A percentile compares a stretch with the other conserved stretches of the same genome.
Conservation (phyloP, 2,329 filamentous ascomycete species). For the Ophiosphaerella narmari region DNA sequence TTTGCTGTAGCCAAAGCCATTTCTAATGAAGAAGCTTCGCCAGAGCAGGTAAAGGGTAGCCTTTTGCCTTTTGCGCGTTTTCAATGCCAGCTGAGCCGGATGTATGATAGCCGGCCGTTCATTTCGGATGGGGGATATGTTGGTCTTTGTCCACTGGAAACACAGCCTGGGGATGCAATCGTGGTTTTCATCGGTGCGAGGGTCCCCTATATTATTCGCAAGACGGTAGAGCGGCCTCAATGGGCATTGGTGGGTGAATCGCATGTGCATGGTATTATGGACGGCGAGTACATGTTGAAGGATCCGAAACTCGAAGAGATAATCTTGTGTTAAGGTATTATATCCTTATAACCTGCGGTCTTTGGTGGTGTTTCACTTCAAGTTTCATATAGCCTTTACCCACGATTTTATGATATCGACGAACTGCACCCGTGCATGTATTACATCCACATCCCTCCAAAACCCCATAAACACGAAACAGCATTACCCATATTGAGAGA, state of each 20-base stretch:
- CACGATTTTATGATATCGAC: too few relatives aligned
- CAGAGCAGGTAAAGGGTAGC: background rate
- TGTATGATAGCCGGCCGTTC: conserved; percentile 13
- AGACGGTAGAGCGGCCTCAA: background rate
- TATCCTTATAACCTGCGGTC: background rate
- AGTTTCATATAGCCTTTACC: too few relatives aligned
- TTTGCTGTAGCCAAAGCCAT: conserved; percentile 1
- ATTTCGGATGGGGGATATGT: conserved; percentile 11
- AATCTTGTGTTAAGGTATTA: background rate
- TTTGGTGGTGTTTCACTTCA: too few relatives aligned
- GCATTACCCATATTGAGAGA: background rate
- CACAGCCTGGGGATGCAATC: conserved; percentile 6
- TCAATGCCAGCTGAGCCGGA: conserved; percentile 6
- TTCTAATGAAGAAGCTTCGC: background rate
- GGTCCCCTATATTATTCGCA: conserved; percentile 12
- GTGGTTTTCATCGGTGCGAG: conserved; percentile 12
- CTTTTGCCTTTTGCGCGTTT: conserved; percentile 1
- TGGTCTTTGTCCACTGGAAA: conserved; percentile 8
- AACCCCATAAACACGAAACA: background rate
- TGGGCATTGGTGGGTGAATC: conserved; percentile 13
- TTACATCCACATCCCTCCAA: too few relatives aligned
- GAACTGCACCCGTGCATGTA: too few relatives aligned
- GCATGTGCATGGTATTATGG: conserved; percentile 17
- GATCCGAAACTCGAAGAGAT: background rate
- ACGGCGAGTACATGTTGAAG: conserved; percentile 13